Evolutionary conservation across 1,139 yeast species (phyloP).

Genomic region (Geotrichum siamense): DNA sequence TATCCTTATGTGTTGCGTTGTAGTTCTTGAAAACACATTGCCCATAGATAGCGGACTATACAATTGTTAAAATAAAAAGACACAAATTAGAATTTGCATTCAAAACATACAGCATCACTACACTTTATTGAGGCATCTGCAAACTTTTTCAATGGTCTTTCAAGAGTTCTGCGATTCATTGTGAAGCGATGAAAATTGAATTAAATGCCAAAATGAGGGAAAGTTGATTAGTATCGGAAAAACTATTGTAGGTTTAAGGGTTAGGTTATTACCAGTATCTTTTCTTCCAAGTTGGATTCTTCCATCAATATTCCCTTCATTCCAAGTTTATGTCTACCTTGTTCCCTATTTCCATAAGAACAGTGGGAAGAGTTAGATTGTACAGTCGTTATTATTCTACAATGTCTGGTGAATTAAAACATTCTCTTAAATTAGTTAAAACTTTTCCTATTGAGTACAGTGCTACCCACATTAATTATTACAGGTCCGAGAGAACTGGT

Average conservation of each 20-base stretch:
- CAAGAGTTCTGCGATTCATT: background rate
- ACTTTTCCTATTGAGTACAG: constrained; percentile 20
- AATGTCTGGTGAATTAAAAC: constrained; percentile 4
- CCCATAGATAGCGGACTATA: constrained; percentile 41
- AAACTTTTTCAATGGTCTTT: constrained; percentile 14
- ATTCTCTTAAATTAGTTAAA: constrained; percentile 16
- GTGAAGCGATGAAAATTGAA: background rate
- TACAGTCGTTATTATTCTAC: too few relatives aligned
- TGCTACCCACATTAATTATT: constrained; percentile 44
- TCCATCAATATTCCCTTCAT: too few relatives aligned
- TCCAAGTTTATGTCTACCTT: too few relatives aligned
- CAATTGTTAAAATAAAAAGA: background rate
- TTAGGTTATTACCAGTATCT: too few relatives aligned
- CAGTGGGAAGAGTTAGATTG: too few relatives aligned
- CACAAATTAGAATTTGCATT: background rate
- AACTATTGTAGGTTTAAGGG: too few relatives aligned
- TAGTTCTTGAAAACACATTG: constrained; percentile 53
- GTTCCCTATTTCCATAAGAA: too few relatives aligned
- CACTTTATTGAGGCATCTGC: constrained; percentile 22
- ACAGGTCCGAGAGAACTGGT: constrained; percentile 74
- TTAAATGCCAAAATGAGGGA: too few relatives aligned
- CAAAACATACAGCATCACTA: constrained; percentile 17
- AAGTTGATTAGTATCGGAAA: too few relatives aligned
- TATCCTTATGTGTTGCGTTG: constrained; percentile 48
- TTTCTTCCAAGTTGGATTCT: too few relatives aligned